Evolutionary conservation across 1,139 yeast genomes (phyloP), one percentile per base, ranked within the genome.

Genomic region (Blastobotrys persicus): DNA sequence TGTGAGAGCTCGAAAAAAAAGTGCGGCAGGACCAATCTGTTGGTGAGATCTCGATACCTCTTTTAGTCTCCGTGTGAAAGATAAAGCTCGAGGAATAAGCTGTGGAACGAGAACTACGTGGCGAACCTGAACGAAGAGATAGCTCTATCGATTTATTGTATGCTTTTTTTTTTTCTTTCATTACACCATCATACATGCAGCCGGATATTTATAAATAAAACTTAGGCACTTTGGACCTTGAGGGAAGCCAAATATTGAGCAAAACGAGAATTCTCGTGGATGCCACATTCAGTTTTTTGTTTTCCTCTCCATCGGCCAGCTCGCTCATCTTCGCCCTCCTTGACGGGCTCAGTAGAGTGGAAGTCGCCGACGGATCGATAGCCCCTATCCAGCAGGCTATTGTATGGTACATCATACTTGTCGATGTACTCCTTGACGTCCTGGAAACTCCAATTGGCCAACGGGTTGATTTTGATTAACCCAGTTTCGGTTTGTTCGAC

Each of bases 291-390:
- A 0, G 96, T 88, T 72, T 92, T 92, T 3, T 81, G 77, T 66
- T 85, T 79, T 1, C 97, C 97, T 73, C 86, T 85, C 98, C 98
- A 92, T 61, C 98, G 79, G 1, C 98, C 98, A 28, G 95, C 81
- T 58, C 98, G 79, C 66, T 92, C 98, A 64, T 91, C 97, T 63
- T 88, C 97, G 3, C 94, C 96, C 44, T 86, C 96, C 9, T 74
- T 79, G 9, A 88, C 95, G 1, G 98, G 97, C 37, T 71, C 81
- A 0, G 98, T 92, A 0, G 96, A 87, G 68, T 92, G 98, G 81
- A 92, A 92, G 68, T 92, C 98, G 1, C 98, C 98, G 17, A 92
- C 79, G 0, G 96, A 86, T 61, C 89, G 83, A 68, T 91, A 92
- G 0, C 98, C 98, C 52, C 81, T 73, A 66, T 89, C 94, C 45